These are phyloP conservation scores for Linnemannia zychae DNA, from an alignment of 192 early-diverging fungal species.

Conservation along the genomic window DNA sequence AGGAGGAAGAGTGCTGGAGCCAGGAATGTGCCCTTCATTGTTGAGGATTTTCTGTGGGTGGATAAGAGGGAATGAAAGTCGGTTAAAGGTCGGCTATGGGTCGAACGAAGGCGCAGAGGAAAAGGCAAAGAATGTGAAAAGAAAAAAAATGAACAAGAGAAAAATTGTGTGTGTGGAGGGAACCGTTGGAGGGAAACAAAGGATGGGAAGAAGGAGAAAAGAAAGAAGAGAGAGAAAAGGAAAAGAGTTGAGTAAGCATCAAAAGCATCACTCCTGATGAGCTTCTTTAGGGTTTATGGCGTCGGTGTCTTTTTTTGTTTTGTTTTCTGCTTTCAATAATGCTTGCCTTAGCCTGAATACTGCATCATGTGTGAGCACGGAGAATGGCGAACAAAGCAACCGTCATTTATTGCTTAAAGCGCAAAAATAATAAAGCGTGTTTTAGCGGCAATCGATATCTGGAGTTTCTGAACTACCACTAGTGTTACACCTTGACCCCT, in stretches of 20 bases:
- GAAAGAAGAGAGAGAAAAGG: background rate
- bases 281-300: background rate
- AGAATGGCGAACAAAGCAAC: too few species aligned
- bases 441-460: background rate
- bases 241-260: background rate
- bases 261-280: background rate
- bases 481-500: background rate
- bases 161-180: background rate
- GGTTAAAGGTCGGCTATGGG: background rate
- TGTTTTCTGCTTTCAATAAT: too few species aligned
- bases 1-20: slow-evolving; percentile 8
- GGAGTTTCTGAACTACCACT: background rate
- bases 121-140: background rate
- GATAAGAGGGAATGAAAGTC: background rate
- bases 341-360: too few species aligned
- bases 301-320: background rate
- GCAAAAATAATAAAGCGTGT: too few species aligned
- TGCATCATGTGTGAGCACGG: too few species aligned
- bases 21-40: background rate
- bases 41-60: background rate
- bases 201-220: background rate
- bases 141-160: background rate
- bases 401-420: too few species aligned
- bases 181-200: background rate
- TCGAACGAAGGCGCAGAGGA: background rate